Evolutionary conservation across 73 alveolate genomes (phyloP), one percentile per base, ranked within the genome.

Genomic region (Paramecium pentaurelia): DNA sequence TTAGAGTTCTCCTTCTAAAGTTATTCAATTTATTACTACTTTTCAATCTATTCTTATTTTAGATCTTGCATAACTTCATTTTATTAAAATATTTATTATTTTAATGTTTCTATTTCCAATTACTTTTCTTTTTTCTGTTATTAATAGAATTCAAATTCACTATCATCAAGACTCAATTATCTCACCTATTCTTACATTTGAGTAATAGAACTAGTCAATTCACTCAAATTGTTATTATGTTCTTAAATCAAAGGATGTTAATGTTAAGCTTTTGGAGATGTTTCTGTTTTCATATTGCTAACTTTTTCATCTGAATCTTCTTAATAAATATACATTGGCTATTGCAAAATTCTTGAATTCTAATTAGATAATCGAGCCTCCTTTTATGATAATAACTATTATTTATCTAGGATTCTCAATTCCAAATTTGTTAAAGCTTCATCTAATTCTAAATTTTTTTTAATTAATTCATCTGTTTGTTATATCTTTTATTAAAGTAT

Each of bases 271-370:
- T 28, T 64, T 12, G 84, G 84, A 64, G 84, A 64, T 10, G 84
- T 14, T 10, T 64, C 84, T 11, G 84, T 28, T 28, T 64, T 64
- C 20, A 34, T 28, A 64, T 25, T 64, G 54, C 51, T 64, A 25
- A 51, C 84, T 10, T 64, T 64, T 14, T 64, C 84, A 27, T 64
- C 84, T 32, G 84, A 64, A 64, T 64, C 84, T 27, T 64, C 84
- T 27, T 64, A 34, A 12, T 25, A 64, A 34, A 64, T 64, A 32
- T 64, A 64, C 22, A 64, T 32, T 3, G 84, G 84, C 49, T 64
- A 34, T 64, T 64, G 30, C 28, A 64, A 64, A 64, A 64, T 64
- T 64, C 84, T 64, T 20, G 84, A 64, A 64, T 42, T 64, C 47
- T 64, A 64, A 64, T 64, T 64, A 64, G 84, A 27, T 14, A 64